Base-by-base conservation (phyloP, 2,329 filamentous ascomycete genomes). In the Aspergillus jensenii region DNA sequence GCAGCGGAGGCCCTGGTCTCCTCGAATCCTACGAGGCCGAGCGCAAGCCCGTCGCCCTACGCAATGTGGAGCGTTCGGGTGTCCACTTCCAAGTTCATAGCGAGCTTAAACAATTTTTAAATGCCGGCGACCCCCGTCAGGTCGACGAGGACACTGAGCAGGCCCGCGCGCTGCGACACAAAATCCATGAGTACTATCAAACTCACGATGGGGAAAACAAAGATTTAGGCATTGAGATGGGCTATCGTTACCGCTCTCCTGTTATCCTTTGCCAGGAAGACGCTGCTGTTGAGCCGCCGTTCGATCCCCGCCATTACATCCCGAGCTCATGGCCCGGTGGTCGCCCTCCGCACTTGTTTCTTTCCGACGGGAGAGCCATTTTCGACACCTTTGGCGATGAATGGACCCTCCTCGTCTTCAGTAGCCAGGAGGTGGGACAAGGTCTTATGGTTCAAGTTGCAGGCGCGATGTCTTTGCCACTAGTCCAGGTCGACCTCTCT, bases 11-110 rank as follows among this genome's bases (percentile, higher is more conserved):
- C 0, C 43, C 40, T 1, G 21, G 43, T 4, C 60, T 74, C 1
- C 59, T 74, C 0, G 41, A 56, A n/a, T 65, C 68, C 11, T 74
- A 75, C 61, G 43, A 55, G 21, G 12, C 21, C 3, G 52, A 65
- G 70, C 19, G 25, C 31, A 12, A 69, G 72, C 53, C 62, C 67
- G 19, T 52, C 63, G 6, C 69, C 68, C 3, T 62, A 67, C 31
- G 33, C 17, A 49, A 39, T n/a, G 31, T 49, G 5, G 17, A 49
- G n/a, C 47, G 12, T 1, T 49, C 47, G 4, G 33, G 47, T 0
- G 33, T 39, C 14, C 47, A 49, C 17, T 35, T 35, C 6, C 12
- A 15, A 3, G 40, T 53, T 6, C 12, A 66, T 63, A 17, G 27
- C 65, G 7, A 54, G 39, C 44, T 15, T 25, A 8, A 51, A 39